Percentiles rank a stretch among this genome's conserved stretches.
phyloP scores from a whole-genome alignment of 73 alveolate species.

The Stentor coeruleus region DNA sequence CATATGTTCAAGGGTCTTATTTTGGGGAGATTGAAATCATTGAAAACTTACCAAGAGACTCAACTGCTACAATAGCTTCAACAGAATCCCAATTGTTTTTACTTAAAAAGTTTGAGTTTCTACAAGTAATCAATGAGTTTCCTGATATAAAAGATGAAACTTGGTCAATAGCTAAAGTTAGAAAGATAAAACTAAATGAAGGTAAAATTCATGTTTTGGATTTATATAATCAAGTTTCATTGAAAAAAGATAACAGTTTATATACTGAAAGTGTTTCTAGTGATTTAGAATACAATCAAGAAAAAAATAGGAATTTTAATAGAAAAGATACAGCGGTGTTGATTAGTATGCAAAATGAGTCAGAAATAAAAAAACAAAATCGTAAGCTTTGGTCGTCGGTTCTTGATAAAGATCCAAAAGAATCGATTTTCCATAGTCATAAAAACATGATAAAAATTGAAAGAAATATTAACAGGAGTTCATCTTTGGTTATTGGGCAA shows the following conservation, averaged over 20 bases:
- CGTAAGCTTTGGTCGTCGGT: not conserved
- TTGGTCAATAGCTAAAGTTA: not conserved
- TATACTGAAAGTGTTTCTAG: not conserved
- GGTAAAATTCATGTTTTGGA: not conserved
- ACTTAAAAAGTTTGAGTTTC: no score
- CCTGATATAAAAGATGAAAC: not conserved
- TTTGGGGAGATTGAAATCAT: not conserved
- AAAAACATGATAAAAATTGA: no score
- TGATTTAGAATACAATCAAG: not conserved
- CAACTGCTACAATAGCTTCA: not conserved
- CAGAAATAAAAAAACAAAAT: no score
- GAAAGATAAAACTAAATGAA: not conserved
- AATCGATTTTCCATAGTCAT: no score
- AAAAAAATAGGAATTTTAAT: not conserved
- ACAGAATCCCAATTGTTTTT: not conserved
- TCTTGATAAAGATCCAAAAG: no score
- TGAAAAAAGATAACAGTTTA: not conserved
- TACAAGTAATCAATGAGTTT: not conserved
- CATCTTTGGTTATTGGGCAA: no score
- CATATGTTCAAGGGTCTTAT: not conserved
- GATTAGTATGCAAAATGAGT: not conserved
- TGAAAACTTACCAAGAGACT: not conserved
- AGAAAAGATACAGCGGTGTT: not conserved
- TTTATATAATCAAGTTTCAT: not conserved
- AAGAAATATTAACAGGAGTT: no score